Base-by-base conservation (phyloP, 2,329 filamentous ascomycete genomes). In the Alternaria sp. region DNA sequence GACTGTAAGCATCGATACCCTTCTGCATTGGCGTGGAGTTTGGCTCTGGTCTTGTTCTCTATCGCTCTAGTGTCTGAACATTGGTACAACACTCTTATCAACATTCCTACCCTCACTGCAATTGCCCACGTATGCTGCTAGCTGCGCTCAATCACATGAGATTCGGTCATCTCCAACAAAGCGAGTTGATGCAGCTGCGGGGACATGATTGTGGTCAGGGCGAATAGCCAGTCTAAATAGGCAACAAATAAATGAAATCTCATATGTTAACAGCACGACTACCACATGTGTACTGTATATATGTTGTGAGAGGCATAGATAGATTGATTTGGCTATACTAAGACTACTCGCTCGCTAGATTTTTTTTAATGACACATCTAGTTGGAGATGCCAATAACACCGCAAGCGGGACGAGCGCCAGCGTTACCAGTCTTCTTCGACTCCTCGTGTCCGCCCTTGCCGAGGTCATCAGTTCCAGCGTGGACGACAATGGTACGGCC, bases 351-450 rank as follows among this genome's bases (percentile, higher is more conserved):
- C 9, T 12, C 20, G 7, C n/a, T 18, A 2, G 14, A 16, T 2
- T 43, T 32, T 22, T 16, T 16, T 26, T 26, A 7, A 32, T n/a
- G 6, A 4, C 22, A 36, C 12, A 38, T 26, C 53, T 63, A 63
- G 57, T 56, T 60, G 48, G 91, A 89, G 84, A 96, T 95, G 73
- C 93, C 93, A 80, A 96, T 96, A 79, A 96, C 93, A 85, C 95
- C 95, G 84, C 95, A 99, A 80, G 95, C 95, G 79, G 95, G 95
- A 79, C 95, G 92, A 73, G 85, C 81, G 75, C 95, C 95, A 79
- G 95, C 95, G 81, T 98, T 99, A 72, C 95, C 95, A 69, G 95
- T 99, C 90, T 96, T 97, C 86, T 96, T 93, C 77, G 93, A 97
- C 86, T 98, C 93, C 84, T 94, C 92, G 84, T 92, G 89, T 73